phyloP scores from a whole-genome alignment of 148 eudicot genomes.

The Camellia japonica region DNA sequence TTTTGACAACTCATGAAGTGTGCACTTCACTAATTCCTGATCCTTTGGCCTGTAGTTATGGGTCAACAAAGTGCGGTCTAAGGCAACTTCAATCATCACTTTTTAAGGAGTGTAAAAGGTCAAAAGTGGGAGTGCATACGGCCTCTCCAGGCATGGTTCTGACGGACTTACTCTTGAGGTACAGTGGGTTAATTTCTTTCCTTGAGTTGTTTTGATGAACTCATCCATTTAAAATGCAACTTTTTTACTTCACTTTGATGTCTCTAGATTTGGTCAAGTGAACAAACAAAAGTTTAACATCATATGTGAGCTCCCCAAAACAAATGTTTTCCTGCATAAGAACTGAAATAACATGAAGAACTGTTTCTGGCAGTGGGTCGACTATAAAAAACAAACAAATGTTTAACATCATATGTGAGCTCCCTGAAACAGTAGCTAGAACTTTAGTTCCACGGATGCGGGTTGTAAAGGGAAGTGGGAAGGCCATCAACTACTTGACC shows the following conservation, averaged over 20 bases:
- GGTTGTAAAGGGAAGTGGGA: slow-evolving; percentile 93
- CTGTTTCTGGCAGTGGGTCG: slow-evolving; percentile 70
- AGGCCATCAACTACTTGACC: slow-evolving; percentile 91
- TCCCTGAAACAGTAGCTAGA: slow-evolving; percentile 96
- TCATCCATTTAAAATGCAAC: not conserved
- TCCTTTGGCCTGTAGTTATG: slow-evolving; percentile 55
- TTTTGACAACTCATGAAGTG: not conserved
- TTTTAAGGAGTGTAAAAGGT: slow-evolving; percentile 66
- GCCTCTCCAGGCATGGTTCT: slow-evolving; percentile 99
- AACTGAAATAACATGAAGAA: slow-evolving; percentile 4
- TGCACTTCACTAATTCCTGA: not conserved
- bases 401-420: slow-evolving; percentile 98
- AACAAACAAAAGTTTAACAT: no score
- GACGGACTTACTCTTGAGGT: slow-evolving; percentile 91
- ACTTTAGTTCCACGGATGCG: slow-evolving; percentile 95
- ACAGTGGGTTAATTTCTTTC: slow-evolving; percentile 2
- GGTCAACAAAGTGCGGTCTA: slow-evolving; percentile 98
- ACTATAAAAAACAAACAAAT: slow-evolving; percentile 86
- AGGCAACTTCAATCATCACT: slow-evolving; percentile 93
- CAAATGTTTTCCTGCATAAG: not conserved
- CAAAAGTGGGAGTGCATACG: slow-evolving; percentile 85
- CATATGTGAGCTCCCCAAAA: no score
- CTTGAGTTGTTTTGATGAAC: not conserved
- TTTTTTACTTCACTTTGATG: not conserved
- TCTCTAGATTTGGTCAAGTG: not conserved